Conservation (phyloP, 2,329 filamentous ascomycete species). For the Penicillium sp. region DNA sequence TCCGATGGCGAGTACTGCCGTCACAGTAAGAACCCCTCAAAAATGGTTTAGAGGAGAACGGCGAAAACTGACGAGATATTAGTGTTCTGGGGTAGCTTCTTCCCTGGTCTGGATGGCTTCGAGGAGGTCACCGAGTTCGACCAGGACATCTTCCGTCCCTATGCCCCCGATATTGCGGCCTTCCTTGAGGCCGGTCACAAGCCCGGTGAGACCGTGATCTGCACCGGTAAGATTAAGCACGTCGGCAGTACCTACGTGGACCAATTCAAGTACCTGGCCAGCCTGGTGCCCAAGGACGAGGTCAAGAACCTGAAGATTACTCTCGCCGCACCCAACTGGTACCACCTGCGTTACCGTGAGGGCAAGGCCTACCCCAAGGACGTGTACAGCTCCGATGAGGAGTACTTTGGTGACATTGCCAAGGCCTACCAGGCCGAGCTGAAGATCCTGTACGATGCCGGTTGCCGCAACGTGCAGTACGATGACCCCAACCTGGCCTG, state of each 20-base stretch:
- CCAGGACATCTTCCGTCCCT: constrained; percentile 51
- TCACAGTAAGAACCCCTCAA: constrained; percentile 34
- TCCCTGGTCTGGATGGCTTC: constrained; percentile 52
- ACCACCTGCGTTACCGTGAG: constrained; percentile 59
- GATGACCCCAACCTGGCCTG: constrained; percentile 64
- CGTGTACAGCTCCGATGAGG: constrained; percentile 53
- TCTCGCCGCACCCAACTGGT: constrained; percentile 63
- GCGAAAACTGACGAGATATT: background rate
- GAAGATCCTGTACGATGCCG: constrained; percentile 56
- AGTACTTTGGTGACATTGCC: constrained; percentile 62
- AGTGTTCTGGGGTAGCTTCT: constrained; percentile 57
- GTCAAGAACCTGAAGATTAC: constrained; percentile 65
- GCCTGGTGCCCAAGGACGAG: constrained; percentile 54
- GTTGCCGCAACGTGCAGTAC: constrained; percentile 62
- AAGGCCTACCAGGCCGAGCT: constrained; percentile 62
- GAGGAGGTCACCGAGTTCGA: constrained; percentile 48
- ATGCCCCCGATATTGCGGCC: constrained; percentile 58
- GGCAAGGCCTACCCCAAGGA: constrained; percentile 54
- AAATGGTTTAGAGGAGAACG: background rate
- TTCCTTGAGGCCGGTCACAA: constrained; percentile 57
- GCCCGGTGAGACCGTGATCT: constrained; percentile 54
- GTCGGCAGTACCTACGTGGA: constrained; percentile 53
- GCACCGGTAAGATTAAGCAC: constrained; percentile 55
- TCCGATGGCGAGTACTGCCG: constrained; percentile 64
- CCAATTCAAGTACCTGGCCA: constrained; percentile 58